Evolutionary conservation across 2,329 filamentous ascomycete species (phyloP), one percentile per base, ranked within the genome.

Genomic region (Furcasterigmium sp.): DNA sequence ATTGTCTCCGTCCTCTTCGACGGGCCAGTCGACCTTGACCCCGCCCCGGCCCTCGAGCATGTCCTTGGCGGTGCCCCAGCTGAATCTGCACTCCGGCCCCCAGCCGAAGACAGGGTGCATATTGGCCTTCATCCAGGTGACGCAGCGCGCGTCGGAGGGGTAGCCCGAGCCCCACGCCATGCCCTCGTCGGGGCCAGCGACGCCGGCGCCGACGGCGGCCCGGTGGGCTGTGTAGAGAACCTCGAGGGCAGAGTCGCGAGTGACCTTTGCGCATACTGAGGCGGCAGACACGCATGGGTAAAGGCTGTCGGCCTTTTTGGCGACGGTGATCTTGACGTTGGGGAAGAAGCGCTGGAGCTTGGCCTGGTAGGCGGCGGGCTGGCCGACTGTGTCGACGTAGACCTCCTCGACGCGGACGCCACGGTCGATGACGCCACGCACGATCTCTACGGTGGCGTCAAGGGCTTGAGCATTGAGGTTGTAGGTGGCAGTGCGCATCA

Each of bases 401-500:
- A 98, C 87, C 63, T 96, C 88, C 45, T 74, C 78, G 5, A 97
- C 73, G 61, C 94, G 90, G 49, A 97, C 86, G 28, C 88, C 87
- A 17, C 75, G 73, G 8, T 80, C 81, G 28, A 93, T 75, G 4
- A 95, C 86, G 28, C 82, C 82, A 43, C 80, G 73, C 56, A 97
- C 91, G 41, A 98, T 73, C 30, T 79, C 78, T 19, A 95, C 80
- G 0, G 91, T 97, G 4, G 91, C 87, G 63, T 95, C 91, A 80
- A 93, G 85, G 15, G 91, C 91, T 65, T 98, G 93, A 5, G 90
- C 89, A 61, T 98, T 98, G 51, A 98, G 79, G 61, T 98, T 98
- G 68, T 96, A 94, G 15, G 68, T 69, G 8, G 71, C 69, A 3
- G 82, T 76, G 9, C 77, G 75, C 56, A 93, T 72, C 87, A 94